These are phyloP conservation scores for Nematocida ironsii DNA, from an alignment of 371 early-diverging fungal species.

Conservation along the genomic window DNA sequence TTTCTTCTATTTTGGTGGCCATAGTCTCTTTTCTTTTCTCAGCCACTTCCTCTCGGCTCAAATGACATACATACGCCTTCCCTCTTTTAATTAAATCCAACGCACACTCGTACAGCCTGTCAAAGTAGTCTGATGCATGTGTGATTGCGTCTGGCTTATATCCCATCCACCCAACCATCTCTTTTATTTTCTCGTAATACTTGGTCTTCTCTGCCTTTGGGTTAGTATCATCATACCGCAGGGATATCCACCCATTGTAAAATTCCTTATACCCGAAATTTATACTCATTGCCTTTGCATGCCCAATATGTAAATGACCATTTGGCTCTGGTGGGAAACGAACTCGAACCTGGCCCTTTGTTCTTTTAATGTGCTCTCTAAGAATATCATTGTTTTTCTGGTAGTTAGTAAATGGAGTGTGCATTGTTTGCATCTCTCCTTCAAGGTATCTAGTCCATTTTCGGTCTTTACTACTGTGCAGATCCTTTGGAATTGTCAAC, in stretches of 20 bases:
- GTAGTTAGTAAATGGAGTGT: slow-evolving; percentile 91
- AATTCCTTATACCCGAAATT: slow-evolving; percentile 93
- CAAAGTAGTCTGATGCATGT: slow-evolving; percentile 91
- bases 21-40: slow-evolving; percentile 75
- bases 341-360: slow-evolving; percentile 87
- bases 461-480: slow-evolving; percentile 25
- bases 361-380: slow-evolving; percentile 83
- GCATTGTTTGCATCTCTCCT: slow-evolving; percentile 73
- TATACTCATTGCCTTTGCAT: slow-evolving; percentile 98
- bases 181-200: slow-evolving; percentile 87
- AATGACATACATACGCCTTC: slow-evolving; percentile 93
- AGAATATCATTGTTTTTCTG: slow-evolving; percentile 86
- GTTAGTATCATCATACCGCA: slow-evolving; percentile 98
- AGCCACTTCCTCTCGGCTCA: slow-evolving; percentile 85
- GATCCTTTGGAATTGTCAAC: slow-evolving; percentile 14
- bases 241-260: slow-evolving; percentile 82
- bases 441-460: slow-evolving; percentile 57
- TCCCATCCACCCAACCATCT: slow-evolving; percentile 92
- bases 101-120: slow-evolving; percentile 65
- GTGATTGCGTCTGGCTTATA: slow-evolving; percentile 87
- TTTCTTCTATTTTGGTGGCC: slow-evolving; percentile 46
- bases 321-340: slow-evolving; percentile 98
- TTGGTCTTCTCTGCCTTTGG: slow-evolving; percentile 93
- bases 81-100: slow-evolving; percentile 79
- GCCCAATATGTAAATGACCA: slow-evolving; percentile 96